Evolutionary conservation across 768 basidiomycete genomes (phyloP), one percentile per base, ranked within the genome.

Genomic region (Leccinum pellstonianum): DNA sequence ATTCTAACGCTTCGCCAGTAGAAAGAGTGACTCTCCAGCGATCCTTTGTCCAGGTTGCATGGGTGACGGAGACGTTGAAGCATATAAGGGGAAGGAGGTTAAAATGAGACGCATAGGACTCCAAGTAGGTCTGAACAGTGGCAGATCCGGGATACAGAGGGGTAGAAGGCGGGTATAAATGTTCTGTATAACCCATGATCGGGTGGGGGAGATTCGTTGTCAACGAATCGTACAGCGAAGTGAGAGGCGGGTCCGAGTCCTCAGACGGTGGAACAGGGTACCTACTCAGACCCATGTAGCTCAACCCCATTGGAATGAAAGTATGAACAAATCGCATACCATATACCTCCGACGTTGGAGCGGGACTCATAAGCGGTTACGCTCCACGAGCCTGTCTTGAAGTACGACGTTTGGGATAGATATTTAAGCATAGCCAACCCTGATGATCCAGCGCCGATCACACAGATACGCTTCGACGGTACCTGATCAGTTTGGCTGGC

Each of bases 171-270:
- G 89, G 89, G 66, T 92, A 93, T 1, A 79, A 66, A 66, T 83
- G 85, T 50, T 80, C 80, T 1, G 80, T 75, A 64, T 79, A 93
- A 3, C 82, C 81, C 92, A 94, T 93, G 52, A 86, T 58, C 1
- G 87, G 87, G 63, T 93, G 88, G 0, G 92, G 89, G 5, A 94
- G 69, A 64, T 93, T 93, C 1, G 91, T 87, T n/a, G 87, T 88
- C 12, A 94, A 76, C 0, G 87, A 87, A 66, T 93, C 87, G 66
- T 94, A 94, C 11, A 91, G 67, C 2, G 92, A 84, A 1, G 89
- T 87, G 31, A 80, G 66, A 2, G 89, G 88, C 8, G 83, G 83
- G 38, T 83, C 47, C 23, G 47, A 48, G 21, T 48, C 47, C 14
- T 75, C 77, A 11, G 71, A 70, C 6, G 82, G 79, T 37, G 78